Conservation (phyloP, 495 filamentous ascomycete genomes). For the Arthonia radiata region DNA sequence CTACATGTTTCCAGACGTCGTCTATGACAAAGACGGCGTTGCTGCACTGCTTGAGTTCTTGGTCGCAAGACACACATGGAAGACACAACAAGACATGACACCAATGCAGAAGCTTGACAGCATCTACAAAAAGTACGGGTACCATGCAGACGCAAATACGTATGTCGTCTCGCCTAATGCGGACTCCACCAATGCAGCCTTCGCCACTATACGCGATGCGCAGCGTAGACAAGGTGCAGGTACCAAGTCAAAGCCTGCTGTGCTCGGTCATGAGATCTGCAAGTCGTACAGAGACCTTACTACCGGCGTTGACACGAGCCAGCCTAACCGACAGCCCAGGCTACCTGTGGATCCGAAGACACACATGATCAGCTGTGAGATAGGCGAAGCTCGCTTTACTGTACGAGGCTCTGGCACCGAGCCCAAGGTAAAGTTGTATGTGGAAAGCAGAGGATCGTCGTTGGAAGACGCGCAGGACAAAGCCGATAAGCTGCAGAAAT, state of each 20-base stretch:
- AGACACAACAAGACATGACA: slow-evolving; percentile 22
- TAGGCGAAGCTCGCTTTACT: slow-evolving; percentile 34
- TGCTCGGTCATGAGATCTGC: slow-evolving; percentile 26
- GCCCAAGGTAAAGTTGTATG: slow-evolving; percentile 25
- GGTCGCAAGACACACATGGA: slow-evolving; percentile 28
- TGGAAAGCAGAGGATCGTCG: no score
- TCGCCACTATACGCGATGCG: slow-evolving; percentile 26
- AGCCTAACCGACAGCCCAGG: slow-evolving; percentile 25
- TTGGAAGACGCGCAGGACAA: no score
- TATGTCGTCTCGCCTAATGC: slow-evolving; percentile 39
- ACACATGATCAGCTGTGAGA: slow-evolving; percentile 50
- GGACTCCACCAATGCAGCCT: slow-evolving; percentile 24
- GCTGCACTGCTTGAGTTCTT: slow-evolving; percentile 41
- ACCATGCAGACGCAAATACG: slow-evolving; percentile 40
- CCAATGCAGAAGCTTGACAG: slow-evolving; percentile 33
- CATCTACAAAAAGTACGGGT: slow-evolving; percentile 35
- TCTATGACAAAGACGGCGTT: slow-evolving; percentile 49
- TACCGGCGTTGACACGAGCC: slow-evolving; percentile 33
- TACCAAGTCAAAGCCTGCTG: slow-evolving; percentile 6
- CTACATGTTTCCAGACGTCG: slow-evolving; percentile 44
- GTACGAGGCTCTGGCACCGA: slow-evolving; percentile 46
- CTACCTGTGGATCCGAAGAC: slow-evolving; percentile 32
- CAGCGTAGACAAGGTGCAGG: neutral
- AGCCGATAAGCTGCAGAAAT: no score
- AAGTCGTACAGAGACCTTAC: slow-evolving; percentile 45